Evolutionary conservation across 2,329 filamentous ascomycete species (phyloP).

Genomic region (Thelonectria rubi): DNA sequence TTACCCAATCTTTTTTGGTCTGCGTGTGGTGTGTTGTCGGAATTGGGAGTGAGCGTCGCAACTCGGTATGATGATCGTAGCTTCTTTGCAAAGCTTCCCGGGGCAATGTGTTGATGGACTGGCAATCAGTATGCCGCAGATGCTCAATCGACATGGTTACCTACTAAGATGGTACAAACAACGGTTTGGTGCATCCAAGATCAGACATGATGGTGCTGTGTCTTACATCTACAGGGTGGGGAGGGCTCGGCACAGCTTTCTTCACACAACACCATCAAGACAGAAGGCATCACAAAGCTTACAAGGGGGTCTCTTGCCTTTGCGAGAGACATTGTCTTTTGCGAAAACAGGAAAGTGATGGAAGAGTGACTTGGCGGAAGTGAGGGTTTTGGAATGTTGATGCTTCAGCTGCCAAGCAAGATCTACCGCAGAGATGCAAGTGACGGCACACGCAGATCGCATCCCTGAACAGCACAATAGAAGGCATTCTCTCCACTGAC

Average conservation of each 20-base stretch:
- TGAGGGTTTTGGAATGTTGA: not conserved
- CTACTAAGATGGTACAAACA: too few relatives aligned
- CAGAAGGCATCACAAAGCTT: not conserved
- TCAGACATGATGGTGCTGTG: too few relatives aligned
- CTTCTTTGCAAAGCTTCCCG: not conserved
- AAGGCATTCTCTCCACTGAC: not conserved
- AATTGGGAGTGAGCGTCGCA: not conserved
- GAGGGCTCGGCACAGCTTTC: too few relatives aligned
- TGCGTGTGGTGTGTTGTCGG: not conserved
- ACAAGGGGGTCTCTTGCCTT: not conserved
- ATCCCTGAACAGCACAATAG: not conserved
- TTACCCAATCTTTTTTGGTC: not conserved
- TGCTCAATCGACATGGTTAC: not conserved
- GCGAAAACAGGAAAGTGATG: not conserved
- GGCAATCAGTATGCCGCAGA: not conserved
- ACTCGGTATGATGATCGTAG: not conserved
- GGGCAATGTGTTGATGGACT: not conserved
- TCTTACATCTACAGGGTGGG: too few relatives aligned
- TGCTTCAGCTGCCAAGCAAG: not conserved
- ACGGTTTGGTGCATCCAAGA: too few relatives aligned
- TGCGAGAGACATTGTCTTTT: too few relatives aligned
- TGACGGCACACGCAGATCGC: not conserved
- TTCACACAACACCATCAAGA: too few relatives aligned
- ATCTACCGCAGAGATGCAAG: not conserved
- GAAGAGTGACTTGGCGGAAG: not conserved